Evolutionary conservation across 192 early-diverging fungal genomes (phyloP).

Genomic region (Coemansia sp.): DNA sequence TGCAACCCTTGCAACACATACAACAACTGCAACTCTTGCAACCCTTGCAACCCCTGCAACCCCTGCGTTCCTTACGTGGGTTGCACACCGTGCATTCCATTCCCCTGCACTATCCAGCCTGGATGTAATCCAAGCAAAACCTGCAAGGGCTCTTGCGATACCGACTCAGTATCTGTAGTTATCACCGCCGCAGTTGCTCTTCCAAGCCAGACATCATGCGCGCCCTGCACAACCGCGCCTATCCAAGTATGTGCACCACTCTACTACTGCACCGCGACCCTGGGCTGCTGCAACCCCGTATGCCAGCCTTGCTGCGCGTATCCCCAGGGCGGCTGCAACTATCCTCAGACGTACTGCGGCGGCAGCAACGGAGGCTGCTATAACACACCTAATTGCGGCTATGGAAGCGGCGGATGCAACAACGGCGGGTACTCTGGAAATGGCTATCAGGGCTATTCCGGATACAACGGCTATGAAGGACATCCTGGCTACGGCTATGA

Average conservation of each 20-base stretch:
- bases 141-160: neutral
- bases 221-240: neutral
- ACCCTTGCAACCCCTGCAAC: neutral
- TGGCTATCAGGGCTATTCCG: neutral
- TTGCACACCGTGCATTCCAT: neutral
- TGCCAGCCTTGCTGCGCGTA: neutral
- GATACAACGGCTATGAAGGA: neutral
- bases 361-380: neutral
- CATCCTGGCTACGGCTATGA: neutral
- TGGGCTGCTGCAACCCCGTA: neutral
- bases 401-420: neutral
- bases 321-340: slow-evolving; percentile 1
- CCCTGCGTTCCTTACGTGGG: neutral
- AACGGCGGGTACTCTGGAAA: neutral
- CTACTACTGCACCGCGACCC: neutral
- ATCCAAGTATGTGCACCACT: neutral
- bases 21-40: slow-evolving; percentile 1
- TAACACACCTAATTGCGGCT: too few species aligned
- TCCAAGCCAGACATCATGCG: neutral
- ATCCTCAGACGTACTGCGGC: neutral
- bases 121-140: neutral
- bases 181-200: slow-evolving; percentile 5
- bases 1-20: neutral
- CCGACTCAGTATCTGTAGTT: neutral
- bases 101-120: neutral